Evolutionary conservation across 2,329 filamentous ascomycete species (phyloP).

Genomic region (Clonostachys chloroleuca): DNA sequence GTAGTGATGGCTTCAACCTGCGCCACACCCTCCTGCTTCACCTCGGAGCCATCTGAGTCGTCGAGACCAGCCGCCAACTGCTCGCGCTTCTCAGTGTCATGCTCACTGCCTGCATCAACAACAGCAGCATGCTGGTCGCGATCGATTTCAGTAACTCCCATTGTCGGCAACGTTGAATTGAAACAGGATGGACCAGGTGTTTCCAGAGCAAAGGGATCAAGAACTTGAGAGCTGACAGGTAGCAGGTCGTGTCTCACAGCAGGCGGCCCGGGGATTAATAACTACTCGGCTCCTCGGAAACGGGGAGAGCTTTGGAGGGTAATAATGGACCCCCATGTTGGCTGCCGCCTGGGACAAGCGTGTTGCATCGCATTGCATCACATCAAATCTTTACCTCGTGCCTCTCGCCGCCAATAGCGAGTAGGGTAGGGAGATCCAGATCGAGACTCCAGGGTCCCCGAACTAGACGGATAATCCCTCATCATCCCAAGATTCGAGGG

Average conservation of each 20-base stretch:
- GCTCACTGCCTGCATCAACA: background rate
- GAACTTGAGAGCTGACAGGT: no score
- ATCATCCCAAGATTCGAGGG: no score
- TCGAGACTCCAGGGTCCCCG: background rate
- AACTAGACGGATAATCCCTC: background rate
- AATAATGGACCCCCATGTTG: background rate
- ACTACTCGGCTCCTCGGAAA: background rate
- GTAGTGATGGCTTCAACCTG: conserved; percentile 30
- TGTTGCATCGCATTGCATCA: background rate
- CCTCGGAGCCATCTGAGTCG: conserved; percentile 12
- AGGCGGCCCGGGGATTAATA: no score
- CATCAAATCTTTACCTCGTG: background rate
- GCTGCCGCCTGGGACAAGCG: background rate
- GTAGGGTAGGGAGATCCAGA: background rate
- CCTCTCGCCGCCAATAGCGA: background rate
- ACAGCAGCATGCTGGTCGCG: background rate
- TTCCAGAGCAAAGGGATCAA: no score
- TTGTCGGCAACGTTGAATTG: background rate
- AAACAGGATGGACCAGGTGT: background rate
- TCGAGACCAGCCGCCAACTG: background rate
- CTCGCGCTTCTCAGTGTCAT: background rate
- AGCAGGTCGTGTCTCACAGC: no score
- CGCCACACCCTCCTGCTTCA: conserved; percentile 30
- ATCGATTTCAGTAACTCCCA: background rate
- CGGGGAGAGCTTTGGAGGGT: background rate